Base-by-base conservation (phyloP, 23 red algal genomes). In the Cyanidiococcus yangmingshanensis region DNA sequence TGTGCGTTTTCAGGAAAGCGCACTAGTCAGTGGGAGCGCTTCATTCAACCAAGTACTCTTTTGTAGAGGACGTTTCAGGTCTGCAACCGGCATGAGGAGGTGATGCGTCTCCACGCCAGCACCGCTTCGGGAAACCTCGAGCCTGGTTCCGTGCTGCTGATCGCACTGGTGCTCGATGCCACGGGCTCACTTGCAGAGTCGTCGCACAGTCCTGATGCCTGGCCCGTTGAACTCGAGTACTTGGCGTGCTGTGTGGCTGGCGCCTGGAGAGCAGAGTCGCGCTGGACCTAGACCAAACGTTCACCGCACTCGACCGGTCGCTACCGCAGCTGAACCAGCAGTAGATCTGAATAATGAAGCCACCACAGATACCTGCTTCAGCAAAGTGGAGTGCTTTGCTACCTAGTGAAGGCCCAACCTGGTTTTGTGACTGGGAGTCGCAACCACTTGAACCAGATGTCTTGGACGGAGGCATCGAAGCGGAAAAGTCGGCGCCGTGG, bases 161-260 rank as follows among this genome's bases (percentile, higher is more conserved):
- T 54, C 45, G 45, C 21, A 21, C 45, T 54, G 45, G 45, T 54
- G 21, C 45, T 54, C 45, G 45, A 54, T 21, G 21, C 45, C 12
- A 54, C 45, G 21, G 45, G 45, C n/a, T n/a, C n/a, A n/a, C n/a
- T n/a, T n/a, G n/a, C n/a, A n/a, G n/a, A n/a, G n/a, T n/a, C n/a
- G n/a, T n/a, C n/a, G n/a, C n/a, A n/a, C n/a, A n/a, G n/a, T n/a
- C n/a, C n/a, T n/a, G n/a, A n/a, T n/a, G n/a, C n/a, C n/a, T n/a
- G n/a, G n/a, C n/a, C n/a, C n/a, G n/a, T n/a, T 21, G 45, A 54
- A 21, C 45, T 71, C 3, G 63, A 71, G 63, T 71, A 17, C 32
- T 7, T 71, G 63, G 63, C 63, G 7, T 71, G 63, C 32, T 2
- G 12, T 35, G 63, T 71, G 63, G 63, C n/a, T 71, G 63, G 63